Base-by-base conservation (phyloP, 805 yeast genomes). In the Yamadazyma phyllophila region DNA sequence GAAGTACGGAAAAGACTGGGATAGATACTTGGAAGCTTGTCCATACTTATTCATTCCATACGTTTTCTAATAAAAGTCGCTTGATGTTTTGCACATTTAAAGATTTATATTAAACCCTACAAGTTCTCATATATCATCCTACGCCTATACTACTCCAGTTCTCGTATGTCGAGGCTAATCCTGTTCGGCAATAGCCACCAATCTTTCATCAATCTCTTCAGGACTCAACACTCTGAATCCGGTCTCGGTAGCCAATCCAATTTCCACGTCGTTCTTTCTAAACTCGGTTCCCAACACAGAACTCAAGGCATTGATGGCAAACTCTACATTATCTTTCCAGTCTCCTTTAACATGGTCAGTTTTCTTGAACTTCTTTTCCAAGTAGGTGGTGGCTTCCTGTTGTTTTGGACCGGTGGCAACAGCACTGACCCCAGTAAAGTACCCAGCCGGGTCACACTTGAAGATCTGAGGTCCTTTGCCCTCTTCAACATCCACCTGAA, bases 361-460 rank as follows among this genome's bases (percentile, higher is more conserved):
- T 56, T 69, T 73, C 75, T 94, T 94, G 67, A 83, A 86, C 61
- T 85, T 86, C 74, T 92, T 92, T 64, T 94, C 97, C 59, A 94
- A 76, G 54, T 85, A 82, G 38, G 96, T 89, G 49, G 84, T 82
- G 36, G 96, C 88, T 69, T 94, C 98, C 66, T 91, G 97, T 71
- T 91, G 97, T 68, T 92, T 94, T 44, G 97, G 97, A 2, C 99
- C 99, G 2, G 97, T 87, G 8, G 97, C 83, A 26, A 90, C 84
- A 2, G 98, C 98, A 68, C 85, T 85, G 52, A 87, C 88, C 26
- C 96, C 94, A 45, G 88, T 83, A 62, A 74, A 94, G 68, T 92
- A 92, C 7, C 99, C 99, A 3, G 99, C 98, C 13, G 99, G 99
- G 67, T 94, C 99, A 54, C 94, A 83, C 73, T 92, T 94, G 73